Percentiles rank a stretch among this genome's conserved stretches.
Evolutionary conservation across 768 basidiomycete genomes (phyloP).

Genomic region (Termitomyces eurrhizus): DNA sequence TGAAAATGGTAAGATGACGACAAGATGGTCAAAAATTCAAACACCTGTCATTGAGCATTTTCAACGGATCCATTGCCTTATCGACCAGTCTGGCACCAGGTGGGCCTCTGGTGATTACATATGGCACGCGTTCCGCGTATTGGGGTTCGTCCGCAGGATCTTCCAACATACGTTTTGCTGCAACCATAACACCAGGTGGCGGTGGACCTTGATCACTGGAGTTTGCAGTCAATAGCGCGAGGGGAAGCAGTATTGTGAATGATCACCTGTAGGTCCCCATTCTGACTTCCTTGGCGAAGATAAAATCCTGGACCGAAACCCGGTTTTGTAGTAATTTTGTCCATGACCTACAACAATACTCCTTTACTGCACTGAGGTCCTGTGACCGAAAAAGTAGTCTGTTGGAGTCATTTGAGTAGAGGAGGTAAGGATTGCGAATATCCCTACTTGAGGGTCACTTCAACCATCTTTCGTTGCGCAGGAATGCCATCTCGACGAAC

Average conservation of each 20-base stretch:
- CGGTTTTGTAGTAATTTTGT: slow-evolving; percentile 76
- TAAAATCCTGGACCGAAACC: slow-evolving; percentile 87
- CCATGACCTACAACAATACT: slow-evolving; percentile 85
- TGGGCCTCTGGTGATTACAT: slow-evolving; percentile 72
- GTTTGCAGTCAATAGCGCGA: neutral
- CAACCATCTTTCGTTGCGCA: slow-evolving; percentile 91
- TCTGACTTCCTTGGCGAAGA: slow-evolving; percentile 90
- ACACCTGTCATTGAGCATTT: slow-evolving; percentile 64
- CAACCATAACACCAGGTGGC: slow-evolving; percentile 89
- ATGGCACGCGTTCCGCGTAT: slow-evolving; percentile 92
- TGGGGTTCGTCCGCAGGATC: slow-evolving; percentile 85
- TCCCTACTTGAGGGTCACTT: slow-evolving; percentile 81
- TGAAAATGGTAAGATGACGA: slow-evolving; percentile 21
- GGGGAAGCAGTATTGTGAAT: slow-evolving; percentile 5
- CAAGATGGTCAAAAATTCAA: neutral
- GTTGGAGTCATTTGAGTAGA: slow-evolving; percentile 1
- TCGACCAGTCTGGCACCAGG: slow-evolving; percentile 67
- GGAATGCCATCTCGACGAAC: slow-evolving; percentile 89
- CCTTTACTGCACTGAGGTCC: slow-evolving; percentile 86
- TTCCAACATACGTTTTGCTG: slow-evolving; percentile 64
- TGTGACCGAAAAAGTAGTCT: slow-evolving; percentile 90
- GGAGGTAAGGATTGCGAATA: neutral
- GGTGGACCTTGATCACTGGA: slow-evolving; percentile 78
- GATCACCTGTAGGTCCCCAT: slow-evolving; percentile 88
- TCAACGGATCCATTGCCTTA: slow-evolving; percentile 69